phyloP scores from a whole-genome alignment of 805 yeast species.

The Lipomyces sp. region DNA sequence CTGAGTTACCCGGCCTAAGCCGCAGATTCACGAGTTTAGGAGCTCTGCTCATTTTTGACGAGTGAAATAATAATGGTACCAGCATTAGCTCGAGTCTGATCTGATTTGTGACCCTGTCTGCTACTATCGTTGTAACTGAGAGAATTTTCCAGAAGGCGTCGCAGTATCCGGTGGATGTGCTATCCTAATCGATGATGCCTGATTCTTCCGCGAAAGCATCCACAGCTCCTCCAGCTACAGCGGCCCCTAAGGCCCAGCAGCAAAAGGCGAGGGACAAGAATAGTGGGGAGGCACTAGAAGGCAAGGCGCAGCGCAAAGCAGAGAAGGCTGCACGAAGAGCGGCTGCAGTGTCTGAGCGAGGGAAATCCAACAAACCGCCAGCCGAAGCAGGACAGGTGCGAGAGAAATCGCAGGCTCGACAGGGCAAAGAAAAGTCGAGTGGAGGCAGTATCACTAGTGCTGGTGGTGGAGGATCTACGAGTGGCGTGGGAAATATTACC shows the following conservation, averaged over 20 bases:
- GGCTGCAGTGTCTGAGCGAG: constrained; percentile 66
- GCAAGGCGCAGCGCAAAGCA: constrained; percentile 83
- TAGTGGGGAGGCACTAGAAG: constrained; percentile 13
- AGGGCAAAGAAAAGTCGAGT: constrained; percentile 15
- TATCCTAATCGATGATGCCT: constrained; percentile 7
- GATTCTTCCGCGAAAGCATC: constrained; percentile 20
- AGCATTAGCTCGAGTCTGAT: not conserved
- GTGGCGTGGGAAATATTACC: constrained; percentile 52
- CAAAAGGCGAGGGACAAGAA: constrained; percentile 4
- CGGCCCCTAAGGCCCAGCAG: constrained; percentile 12
- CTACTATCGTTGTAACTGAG: not conserved
- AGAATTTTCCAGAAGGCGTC: not conserved
- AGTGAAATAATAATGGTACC: not conserved
- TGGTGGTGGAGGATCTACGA: constrained; percentile 52
- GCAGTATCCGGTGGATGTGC: not conserved
- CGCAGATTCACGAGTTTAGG: not conserved
- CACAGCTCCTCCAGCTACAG: not conserved
- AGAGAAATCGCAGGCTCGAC: constrained; percentile 39
- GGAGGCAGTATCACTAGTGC: constrained; percentile 42
- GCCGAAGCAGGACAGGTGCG: constrained; percentile 8
- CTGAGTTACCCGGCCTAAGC: not conserved
- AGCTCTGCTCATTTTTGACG: too few relatives aligned
- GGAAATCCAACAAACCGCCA: constrained; percentile 19
- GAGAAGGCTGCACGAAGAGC: constrained; percentile 94
- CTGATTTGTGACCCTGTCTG: not conserved